These are phyloP conservation scores for Naganishia randhawae DNA, from an alignment of 768 basidiomycete species.

Conservation along the genomic window DNA sequence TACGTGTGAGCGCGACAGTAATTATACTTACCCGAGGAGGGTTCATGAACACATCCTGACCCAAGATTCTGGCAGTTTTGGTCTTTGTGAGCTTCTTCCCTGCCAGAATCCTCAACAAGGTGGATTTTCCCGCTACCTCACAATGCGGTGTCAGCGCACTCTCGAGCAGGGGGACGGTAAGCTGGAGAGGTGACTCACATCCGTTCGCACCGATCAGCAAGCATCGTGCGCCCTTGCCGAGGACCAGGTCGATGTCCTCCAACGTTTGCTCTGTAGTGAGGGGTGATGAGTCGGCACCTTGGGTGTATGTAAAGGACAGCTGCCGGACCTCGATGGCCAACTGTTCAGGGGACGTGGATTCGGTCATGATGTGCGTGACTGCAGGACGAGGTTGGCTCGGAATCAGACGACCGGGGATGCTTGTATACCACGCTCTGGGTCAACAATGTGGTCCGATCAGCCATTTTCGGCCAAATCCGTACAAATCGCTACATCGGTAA, in stretches of 20 bases:
- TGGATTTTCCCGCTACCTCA: constrained; percentile 75
- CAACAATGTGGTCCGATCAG: neutral
- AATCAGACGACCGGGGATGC: neutral
- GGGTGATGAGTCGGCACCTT: constrained; percentile 7
- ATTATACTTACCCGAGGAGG: constrained; percentile 56
- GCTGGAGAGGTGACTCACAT: constrained; percentile 57
- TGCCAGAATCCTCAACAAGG: constrained; percentile 85
- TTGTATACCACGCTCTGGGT: neutral
- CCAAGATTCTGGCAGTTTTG: constrained; percentile 68
- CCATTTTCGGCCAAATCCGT: neutral
- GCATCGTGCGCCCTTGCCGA: constrained; percentile 74
- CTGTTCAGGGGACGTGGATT: constrained; percentile 6
- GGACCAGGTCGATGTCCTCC: constrained; percentile 60
- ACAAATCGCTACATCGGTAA: constrained; percentile 7
- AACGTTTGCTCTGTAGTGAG: constrained; percentile 53
- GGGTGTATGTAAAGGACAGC: constrained; percentile 28
- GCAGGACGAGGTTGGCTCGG: neutral
- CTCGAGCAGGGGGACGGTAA: neutral
- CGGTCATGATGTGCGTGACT: neutral
- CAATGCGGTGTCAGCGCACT: constrained; percentile 4
- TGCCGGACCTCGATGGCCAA: constrained; percentile 28
- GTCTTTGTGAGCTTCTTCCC: constrained; percentile 75
- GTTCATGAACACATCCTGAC: constrained; percentile 81
- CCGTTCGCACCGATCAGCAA: constrained; percentile 91
- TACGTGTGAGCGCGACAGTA: neutral